Base-by-base conservation (phyloP, 2,329 filamentous ascomycete species). In the Madurella fahalii region DNA sequence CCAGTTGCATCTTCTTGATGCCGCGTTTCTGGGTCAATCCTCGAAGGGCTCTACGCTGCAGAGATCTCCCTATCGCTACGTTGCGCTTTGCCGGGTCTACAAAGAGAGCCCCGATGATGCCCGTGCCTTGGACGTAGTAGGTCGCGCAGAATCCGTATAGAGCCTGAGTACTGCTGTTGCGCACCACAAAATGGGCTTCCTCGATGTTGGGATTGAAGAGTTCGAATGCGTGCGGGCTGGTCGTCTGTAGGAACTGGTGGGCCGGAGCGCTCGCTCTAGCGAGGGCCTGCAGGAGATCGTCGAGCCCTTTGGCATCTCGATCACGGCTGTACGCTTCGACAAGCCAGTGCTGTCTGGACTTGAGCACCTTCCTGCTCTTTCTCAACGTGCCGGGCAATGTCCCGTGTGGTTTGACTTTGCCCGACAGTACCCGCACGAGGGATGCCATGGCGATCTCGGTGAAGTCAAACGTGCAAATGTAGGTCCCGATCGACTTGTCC, bases 381-480 rank as follows among this genome's bases (percentile, higher is more conserved):
- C 89, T 85, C 60, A 96, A 81, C 0, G 90, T 93, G 1, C 92
- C 83, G 0, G 83, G 83, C 51, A 86, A 74, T 0, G 80, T 83
- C 0, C 82, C 83, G 31, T 75, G 74, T 0, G 83, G 81, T 9
- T 74, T 71, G 51, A 80, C 78, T 57, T 95, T 89, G 9, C 92
- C 92, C 63, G 93, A 93, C 0, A 96, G 74, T 0, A 90, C 87
- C 55, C 90, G 85, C 16, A 95, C 90, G 4, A 96, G 75, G 1
- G 91, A 89, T 57, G 87, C 85, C 74, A 96, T 83, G 16, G 93
- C 91, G 8, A 89, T 93, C 64, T 96, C 93, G 0, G 93, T 96
- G 65, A 96, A 96, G 72, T 96, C 92, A 69, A 95, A 96, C 0
- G 92, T 96, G 74, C 93, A 96, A 40, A 97, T 81, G 65, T 96